phyloP scores from a whole-genome alignment of 2,329 filamentous ascomycete genomes.

The Byssochlamys sp. region DNA sequence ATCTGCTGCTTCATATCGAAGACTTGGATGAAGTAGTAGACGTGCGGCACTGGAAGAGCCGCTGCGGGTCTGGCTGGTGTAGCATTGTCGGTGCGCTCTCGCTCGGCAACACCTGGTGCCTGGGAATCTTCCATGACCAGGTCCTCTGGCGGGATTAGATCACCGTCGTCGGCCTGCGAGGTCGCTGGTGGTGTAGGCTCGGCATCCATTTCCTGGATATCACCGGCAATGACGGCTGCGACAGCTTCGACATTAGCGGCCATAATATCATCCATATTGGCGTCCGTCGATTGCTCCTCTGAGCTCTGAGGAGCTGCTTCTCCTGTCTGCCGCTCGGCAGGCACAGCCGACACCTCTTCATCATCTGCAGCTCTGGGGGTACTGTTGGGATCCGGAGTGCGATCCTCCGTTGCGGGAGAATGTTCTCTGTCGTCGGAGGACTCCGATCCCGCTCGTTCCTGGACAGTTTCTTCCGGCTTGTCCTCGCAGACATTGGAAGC shows the following conservation, averaged over 20 bases:
- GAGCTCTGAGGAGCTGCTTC: background rate
- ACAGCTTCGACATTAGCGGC: constrained; percentile 19
- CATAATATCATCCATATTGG: constrained; percentile 5
- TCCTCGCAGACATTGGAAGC: constrained; percentile 13
- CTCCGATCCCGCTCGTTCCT: constrained; percentile 18
- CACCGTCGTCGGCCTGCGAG: constrained; percentile 4
- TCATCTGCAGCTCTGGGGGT: background rate
- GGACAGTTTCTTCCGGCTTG: constrained; percentile 21
- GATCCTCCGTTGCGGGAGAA: constrained; percentile 7
- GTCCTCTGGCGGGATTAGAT: constrained; percentile 6
- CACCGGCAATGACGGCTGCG: constrained; percentile 21
- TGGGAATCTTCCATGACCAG: constrained; percentile 8
- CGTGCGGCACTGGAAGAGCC: constrained; percentile 23
- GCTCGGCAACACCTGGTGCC: background rate
- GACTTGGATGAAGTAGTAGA: constrained; percentile 43
- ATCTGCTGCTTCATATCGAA: constrained; percentile 43
- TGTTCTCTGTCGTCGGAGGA: constrained; percentile 12
- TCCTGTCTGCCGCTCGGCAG: background rate
- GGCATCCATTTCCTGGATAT: constrained; percentile 16
- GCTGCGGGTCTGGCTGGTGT: constrained; percentile 11
- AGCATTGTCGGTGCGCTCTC: background rate
- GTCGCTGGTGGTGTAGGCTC: constrained; percentile 6
- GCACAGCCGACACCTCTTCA: background rate
- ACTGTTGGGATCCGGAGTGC: background rate
- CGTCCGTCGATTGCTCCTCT: background rate